Evolutionary conservation across 2,329 filamentous ascomycete species (phyloP).

Genomic region (Ophiocordyceps camponoti-saundersi): DNA sequence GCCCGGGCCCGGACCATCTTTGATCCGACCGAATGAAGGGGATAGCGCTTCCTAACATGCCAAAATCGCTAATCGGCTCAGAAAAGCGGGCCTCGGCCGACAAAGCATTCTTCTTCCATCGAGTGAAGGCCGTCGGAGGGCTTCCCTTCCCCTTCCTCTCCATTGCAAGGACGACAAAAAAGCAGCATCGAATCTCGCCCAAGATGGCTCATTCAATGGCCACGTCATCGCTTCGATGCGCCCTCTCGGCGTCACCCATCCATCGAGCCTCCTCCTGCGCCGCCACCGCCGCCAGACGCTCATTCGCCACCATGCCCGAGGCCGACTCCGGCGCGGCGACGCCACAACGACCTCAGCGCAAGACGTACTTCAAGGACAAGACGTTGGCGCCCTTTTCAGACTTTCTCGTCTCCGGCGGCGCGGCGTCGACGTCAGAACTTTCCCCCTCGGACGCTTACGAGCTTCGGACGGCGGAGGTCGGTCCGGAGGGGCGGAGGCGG

Average conservation of each 20-base stretch:
- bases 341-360: conserved; percentile 13
- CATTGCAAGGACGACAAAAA: not conserved
- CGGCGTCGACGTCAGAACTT: conserved; percentile 23
- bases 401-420: conserved; percentile 27
- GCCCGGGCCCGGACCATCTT: not conserved
- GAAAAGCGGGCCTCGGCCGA: not conserved
- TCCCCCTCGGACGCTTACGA: conserved; percentile 38
- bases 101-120: not conserved
- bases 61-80: not conserved
- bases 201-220: not conserved
- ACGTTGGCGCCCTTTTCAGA: conserved; percentile 39
- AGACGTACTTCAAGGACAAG: conserved; percentile 43
- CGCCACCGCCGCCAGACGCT: conserved; percentile 10
- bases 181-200: not conserved
- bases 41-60: not conserved
- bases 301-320: conserved; percentile 29
- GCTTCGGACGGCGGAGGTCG: conserved; percentile 45
- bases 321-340: conserved; percentile 9
- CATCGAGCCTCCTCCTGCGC: not conserved
- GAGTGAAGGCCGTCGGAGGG: no score
- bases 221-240: not conserved
- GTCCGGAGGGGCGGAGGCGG: conserved; percentile 42
- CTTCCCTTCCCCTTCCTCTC: no score
- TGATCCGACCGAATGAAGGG: not conserved
- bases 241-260: no score